These are phyloP conservation scores for Pholiota adiposa DNA, from an alignment of 1,284 basidiomycete species.

Conservation along the genomic window DNA sequence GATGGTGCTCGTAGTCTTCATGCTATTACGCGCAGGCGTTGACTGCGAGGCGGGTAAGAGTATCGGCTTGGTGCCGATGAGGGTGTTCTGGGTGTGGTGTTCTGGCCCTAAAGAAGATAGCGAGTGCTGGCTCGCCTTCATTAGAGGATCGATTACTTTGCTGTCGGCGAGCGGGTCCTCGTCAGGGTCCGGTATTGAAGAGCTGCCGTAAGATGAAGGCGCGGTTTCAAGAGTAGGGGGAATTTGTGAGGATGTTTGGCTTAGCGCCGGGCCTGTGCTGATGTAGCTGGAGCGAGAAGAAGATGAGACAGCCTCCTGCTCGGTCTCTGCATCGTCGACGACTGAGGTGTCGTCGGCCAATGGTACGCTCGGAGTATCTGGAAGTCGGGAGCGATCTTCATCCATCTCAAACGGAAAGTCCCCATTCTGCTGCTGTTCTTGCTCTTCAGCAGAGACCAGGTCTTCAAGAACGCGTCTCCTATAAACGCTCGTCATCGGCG, in stretches of 20 bases:
- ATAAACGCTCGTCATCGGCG: slow-evolving; percentile 34
- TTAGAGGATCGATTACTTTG: background rate
- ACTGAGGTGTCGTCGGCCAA: slow-evolving; percentile 2
- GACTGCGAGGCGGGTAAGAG: background rate
- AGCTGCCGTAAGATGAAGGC: slow-evolving; percentile 19
- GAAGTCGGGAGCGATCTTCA: slow-evolving; percentile 9
- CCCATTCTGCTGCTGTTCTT: slow-evolving; percentile 1
- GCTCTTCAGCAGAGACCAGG: slow-evolving; percentile 19
- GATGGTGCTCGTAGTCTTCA: slow-evolving; percentile 6
- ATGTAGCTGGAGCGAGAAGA: slow-evolving; percentile 21
- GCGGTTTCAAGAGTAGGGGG: slow-evolving; percentile 14
- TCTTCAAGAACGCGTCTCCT: slow-evolving; percentile 30
- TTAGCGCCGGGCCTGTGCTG: slow-evolving; percentile 11
- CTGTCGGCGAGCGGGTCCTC: background rate
- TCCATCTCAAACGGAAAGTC: slow-evolving; percentile 17
- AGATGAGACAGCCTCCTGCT: slow-evolving; percentile 13
- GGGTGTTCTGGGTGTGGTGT: slow-evolving; percentile 2
- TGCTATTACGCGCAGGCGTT: background rate
- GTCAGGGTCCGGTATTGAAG: slow-evolving; percentile 11
- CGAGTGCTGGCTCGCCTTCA: background rate
- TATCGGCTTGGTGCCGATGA: slow-evolving; percentile 8
- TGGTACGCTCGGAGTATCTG: slow-evolving; percentile 7
- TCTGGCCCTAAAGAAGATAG: slow-evolving; percentile 4
- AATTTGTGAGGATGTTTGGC: slow-evolving; percentile 10
- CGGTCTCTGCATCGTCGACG: slow-evolving; percentile 9